Conservation (phyloP, 2,329 filamentous ascomycete species). For the Lojkania enalia region DNA sequence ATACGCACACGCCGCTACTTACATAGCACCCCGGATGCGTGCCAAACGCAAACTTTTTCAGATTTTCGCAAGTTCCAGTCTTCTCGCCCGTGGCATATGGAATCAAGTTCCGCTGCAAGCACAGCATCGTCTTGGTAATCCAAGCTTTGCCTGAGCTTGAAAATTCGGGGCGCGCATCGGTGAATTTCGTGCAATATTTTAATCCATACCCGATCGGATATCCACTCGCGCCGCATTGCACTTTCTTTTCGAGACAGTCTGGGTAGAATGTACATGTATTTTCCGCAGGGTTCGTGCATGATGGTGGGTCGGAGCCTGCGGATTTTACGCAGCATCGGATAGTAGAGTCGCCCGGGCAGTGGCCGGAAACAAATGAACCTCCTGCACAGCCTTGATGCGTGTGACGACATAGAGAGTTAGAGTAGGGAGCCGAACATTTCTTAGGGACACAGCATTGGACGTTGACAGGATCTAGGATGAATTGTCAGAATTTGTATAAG, state of each 20-base stretch:
- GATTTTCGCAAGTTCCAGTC: slow-evolving; percentile 2
- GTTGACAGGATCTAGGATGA: slow-evolving; percentile 2
- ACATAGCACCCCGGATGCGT: slow-evolving; percentile 17
- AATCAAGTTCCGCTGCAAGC: slow-evolving; percentile 29
- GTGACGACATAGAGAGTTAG: slow-evolving; percentile 8
- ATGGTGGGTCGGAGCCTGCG: background rate
- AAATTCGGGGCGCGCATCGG: slow-evolving; percentile 13
- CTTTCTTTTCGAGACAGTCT: slow-evolving; percentile 10
- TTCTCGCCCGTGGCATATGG: slow-evolving; percentile 19
- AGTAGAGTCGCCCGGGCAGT: slow-evolving; percentile 11
- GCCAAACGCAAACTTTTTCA: slow-evolving; percentile 13
- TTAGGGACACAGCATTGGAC: slow-evolving; percentile 13
- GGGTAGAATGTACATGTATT: slow-evolving; percentile 34
- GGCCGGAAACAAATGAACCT: slow-evolving; percentile 6
- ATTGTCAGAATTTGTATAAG: background rate
- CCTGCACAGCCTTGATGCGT: slow-evolving; percentile 9
- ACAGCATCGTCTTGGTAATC: slow-evolving; percentile 32
- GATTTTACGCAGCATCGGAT: slow-evolving; percentile 12
- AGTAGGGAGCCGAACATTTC: slow-evolving; percentile 13
- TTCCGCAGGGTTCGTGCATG: slow-evolving; percentile 19
- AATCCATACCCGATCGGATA: slow-evolving; percentile 24
- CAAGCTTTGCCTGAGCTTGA: slow-evolving; percentile 24
- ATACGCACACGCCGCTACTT: slow-evolving; percentile 8
- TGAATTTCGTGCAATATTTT: slow-evolving; percentile 31
- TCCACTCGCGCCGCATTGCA: slow-evolving; percentile 8